Evolutionary conservation across 768 basidiomycete genomes (phyloP).

Genomic region (Mycena albidolilacea): DNA sequence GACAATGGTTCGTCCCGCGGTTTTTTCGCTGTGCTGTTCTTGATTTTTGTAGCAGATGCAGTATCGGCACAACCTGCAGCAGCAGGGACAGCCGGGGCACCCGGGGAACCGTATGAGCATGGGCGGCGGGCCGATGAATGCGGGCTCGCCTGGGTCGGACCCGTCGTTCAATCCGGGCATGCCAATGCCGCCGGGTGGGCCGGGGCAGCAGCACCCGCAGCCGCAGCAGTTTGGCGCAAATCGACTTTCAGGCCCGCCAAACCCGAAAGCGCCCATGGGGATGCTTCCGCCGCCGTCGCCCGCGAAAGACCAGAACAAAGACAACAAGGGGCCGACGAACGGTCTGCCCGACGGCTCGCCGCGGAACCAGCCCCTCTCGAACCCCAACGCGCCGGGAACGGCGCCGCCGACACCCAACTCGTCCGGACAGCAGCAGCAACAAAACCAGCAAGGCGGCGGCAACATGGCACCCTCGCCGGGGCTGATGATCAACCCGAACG

Average conservation of each 20-base stretch:
- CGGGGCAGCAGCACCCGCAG: slow-evolving; percentile 21
- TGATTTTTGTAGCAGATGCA: slow-evolving; percentile 31
- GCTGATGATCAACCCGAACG: slow-evolving; percentile 43
- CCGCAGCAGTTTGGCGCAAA: slow-evolving; percentile 49
- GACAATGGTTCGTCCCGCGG: slow-evolving; percentile 23
- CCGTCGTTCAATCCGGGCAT: slow-evolving; percentile 56
- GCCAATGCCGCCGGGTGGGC: slow-evolving; percentile 39
- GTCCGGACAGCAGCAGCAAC: slow-evolving; percentile 38
- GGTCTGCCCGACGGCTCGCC: slow-evolving; percentile 57
- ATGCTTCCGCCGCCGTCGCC: slow-evolving; percentile 73
- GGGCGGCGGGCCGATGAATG: slow-evolving; percentile 44
- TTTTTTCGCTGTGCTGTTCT: not conserved
- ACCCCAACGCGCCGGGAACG: slow-evolving; percentile 45
- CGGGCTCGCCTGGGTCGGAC: slow-evolving; percentile 63
- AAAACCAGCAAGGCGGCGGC: slow-evolving; percentile 34
- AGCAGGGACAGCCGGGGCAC: slow-evolving; percentile 2
- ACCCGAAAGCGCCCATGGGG: slow-evolving; percentile 50
- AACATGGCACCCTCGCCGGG: slow-evolving; percentile 48
- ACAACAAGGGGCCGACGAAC: slow-evolving; percentile 48
- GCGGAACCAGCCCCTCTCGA: slow-evolving; percentile 54
- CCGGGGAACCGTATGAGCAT: slow-evolving; percentile 29
- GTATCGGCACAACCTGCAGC: slow-evolving; percentile 28
- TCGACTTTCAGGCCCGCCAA: slow-evolving; percentile 50
- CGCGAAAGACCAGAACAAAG: slow-evolving; percentile 53
- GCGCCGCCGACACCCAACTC: slow-evolving; percentile 50